Percentiles rank a stretch among this genome's conserved stretches.
Evolutionary conservation across 1,284 basidiomycete genomes (phyloP).

Genomic region (Taiwanofungus camphoratus): DNA sequence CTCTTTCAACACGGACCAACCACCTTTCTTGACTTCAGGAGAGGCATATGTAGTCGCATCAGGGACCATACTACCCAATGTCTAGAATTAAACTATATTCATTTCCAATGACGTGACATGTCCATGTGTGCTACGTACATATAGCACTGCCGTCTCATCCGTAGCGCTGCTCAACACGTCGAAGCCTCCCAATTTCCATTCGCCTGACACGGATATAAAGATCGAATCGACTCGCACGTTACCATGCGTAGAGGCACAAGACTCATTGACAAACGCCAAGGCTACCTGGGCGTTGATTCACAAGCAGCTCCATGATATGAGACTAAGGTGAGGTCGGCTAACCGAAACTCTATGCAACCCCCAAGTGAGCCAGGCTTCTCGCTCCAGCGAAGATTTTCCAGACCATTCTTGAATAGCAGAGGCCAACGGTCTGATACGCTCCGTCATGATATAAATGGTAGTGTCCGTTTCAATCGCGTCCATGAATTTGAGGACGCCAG

Average conservation of each 20-base stretch:
- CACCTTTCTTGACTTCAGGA: constrained; percentile 89
- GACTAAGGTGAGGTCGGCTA: constrained; percentile 27
- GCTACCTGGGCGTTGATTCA: constrained; percentile 58
- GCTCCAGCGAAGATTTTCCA: constrained; percentile 55
- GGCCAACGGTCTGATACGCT: constrained; percentile 79
- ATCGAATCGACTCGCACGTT: constrained; percentile 76
- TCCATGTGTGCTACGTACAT: constrained; percentile 48
- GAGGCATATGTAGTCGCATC: constrained; percentile 54
- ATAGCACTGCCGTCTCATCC: constrained; percentile 72
- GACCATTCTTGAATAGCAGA: constrained; percentile 62
- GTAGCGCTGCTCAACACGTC: constrained; percentile 82
- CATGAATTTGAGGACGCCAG: constrained; percentile 93
- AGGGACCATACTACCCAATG: constrained; percentile 63
- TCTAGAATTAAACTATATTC: constrained; percentile 41
- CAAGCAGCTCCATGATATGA: background rate
- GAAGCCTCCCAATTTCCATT: constrained; percentile 96
- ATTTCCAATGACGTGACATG: constrained; percentile 13
- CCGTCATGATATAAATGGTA: constrained; percentile 90
- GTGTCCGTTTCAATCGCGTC: constrained; percentile 88
- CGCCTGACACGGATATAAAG: constrained; percentile 87
- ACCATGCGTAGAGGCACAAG: constrained; percentile 84
- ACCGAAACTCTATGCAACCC: constrained; percentile 89
- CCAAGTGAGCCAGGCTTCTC: constrained; percentile 91
- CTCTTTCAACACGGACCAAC: constrained; percentile 84
- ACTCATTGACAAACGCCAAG: constrained; percentile 86